Conservation (phyloP, 345 rosid genomes). For the Lepidium sativum region DNA sequence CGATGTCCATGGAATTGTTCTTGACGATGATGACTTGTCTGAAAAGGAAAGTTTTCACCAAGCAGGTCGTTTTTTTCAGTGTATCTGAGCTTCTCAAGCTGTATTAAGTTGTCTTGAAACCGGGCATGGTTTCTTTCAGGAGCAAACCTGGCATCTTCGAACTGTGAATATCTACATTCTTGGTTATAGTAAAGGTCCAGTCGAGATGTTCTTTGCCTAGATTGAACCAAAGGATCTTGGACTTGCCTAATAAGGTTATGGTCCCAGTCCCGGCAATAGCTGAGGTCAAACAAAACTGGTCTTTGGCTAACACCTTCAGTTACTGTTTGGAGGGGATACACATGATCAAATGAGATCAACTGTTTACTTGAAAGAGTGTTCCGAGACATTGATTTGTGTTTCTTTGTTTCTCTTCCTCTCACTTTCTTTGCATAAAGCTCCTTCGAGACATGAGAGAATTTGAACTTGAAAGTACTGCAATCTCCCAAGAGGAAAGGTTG, state of each 20-base stretch:
- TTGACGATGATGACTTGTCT: background rate
- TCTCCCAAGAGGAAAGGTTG: conserved; percentile 38
- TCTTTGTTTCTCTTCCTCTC: background rate
- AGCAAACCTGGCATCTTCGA: background rate
- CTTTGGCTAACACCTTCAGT: background rate
- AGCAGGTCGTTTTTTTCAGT: background rate
- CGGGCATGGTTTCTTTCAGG: background rate
- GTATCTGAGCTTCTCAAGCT: background rate
- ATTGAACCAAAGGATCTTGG: background rate
- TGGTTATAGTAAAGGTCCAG: background rate
- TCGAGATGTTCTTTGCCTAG: conserved; percentile 6
- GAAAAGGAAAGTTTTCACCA: background rate
- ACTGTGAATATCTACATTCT: background rate
- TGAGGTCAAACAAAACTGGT: background rate
- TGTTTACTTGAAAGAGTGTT: background rate
- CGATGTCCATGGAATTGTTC: background rate
- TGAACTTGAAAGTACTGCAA: conserved; percentile 46
- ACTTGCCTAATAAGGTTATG: background rate
- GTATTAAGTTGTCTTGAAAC: background rate
- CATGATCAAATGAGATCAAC: background rate
- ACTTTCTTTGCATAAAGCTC: conserved; percentile 20
- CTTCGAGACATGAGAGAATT: conserved; percentile 11
- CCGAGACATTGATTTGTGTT: conserved; percentile 3
- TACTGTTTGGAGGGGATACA: background rate
- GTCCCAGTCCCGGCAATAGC: background rate